Evolutionary conservation across 768 basidiomycete species (phyloP).

Genomic region (Rhodosporidiobolus odoratus): DNA sequence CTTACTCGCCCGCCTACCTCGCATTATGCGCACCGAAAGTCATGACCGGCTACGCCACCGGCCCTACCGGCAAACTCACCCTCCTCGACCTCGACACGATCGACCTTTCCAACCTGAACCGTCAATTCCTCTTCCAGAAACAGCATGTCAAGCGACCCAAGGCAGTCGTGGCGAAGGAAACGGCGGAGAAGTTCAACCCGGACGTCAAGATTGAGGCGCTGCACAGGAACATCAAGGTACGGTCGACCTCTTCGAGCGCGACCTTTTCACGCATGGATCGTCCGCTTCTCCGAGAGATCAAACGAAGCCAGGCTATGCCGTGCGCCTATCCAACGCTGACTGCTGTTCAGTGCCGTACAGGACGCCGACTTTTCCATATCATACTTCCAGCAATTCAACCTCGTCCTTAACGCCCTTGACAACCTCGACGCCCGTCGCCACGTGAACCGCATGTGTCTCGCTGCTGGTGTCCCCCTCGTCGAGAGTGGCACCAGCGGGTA

Average conservation of each 20-base stretch:
- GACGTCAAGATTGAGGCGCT: constrained; percentile 79
- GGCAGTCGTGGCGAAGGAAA: constrained; percentile 80
- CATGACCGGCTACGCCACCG: constrained; percentile 28
- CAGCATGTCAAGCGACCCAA: constrained; percentile 97
- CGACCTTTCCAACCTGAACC: constrained; percentile 92
- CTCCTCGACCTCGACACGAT: constrained; percentile 91
- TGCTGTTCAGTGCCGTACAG: too few species aligned
- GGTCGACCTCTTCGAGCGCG: too few species aligned
- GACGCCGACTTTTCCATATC: constrained; percentile 61
- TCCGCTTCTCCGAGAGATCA: too few species aligned
- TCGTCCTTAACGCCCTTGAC: constrained; percentile 92
- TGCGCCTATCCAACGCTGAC: too few species aligned
- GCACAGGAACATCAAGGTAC: constrained; percentile 92
- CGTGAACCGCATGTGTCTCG: constrained; percentile 97
- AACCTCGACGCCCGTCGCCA: constrained; percentile 93
- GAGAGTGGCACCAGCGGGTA: constrained; percentile 97
- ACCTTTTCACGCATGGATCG: too few species aligned
- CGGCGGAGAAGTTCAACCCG: constrained; percentile 78
- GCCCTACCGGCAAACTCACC: constrained; percentile 12
- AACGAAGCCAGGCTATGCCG: too few species aligned
- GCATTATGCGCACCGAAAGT: constrained; percentile 4
- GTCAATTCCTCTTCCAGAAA: constrained; percentile 93
- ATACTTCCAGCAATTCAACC: constrained; percentile 85
- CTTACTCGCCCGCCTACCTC: background rate
- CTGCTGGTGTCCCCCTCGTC: constrained; percentile 79